Conservation (phyloP, 306 rosid genomes). For the Rosa persica region DNA sequence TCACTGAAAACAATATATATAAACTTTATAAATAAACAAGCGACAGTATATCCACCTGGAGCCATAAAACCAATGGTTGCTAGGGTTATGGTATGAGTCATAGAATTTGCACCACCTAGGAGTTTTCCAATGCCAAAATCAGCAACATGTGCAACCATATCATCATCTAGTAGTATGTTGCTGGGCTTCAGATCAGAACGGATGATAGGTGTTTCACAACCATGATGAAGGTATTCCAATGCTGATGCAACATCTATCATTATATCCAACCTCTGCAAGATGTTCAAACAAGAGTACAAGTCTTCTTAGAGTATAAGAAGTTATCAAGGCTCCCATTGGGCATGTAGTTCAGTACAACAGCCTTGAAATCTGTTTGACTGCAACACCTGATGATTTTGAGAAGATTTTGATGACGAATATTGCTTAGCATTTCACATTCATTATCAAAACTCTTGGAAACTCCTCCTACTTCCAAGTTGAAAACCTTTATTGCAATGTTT, state of each 20-base stretch:
- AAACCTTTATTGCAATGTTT: slow-evolving; percentile 27
- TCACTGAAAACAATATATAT: background rate
- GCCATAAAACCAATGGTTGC: slow-evolving; percentile 52
- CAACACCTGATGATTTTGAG: slow-evolving; percentile 24
- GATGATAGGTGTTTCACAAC: slow-evolving; percentile 26
- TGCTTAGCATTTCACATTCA: slow-evolving; percentile 21
- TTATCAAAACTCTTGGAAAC: slow-evolving; percentile 9
- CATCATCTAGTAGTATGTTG: slow-evolving; percentile 38
- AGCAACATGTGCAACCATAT: slow-evolving; percentile 42
- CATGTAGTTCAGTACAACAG: slow-evolving; percentile 25
- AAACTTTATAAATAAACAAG: background rate
- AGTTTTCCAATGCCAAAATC: slow-evolving; percentile 43
- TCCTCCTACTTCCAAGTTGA: slow-evolving; percentile 18
- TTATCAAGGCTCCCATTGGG: slow-evolving; percentile 30
- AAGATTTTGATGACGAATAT: slow-evolving; percentile 26
- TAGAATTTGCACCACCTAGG: slow-evolving; percentile 29
- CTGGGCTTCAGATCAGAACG: slow-evolving; percentile 49
- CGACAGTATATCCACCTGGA: slow-evolving; percentile 31
- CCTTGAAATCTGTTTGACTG: slow-evolving; percentile 22
- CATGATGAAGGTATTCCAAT: slow-evolving; percentile 49
- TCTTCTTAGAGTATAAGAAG: slow-evolving; percentile 7
- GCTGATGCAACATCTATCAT: slow-evolving; percentile 30
- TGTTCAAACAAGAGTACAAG: background rate
- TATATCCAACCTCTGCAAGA: slow-evolving; percentile 23
- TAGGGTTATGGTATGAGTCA: slow-evolving; percentile 28